These are phyloP conservation scores for Sapria himalayana DNA, from an alignment of 345 rosid species.

Conservation along the genomic window DNA sequence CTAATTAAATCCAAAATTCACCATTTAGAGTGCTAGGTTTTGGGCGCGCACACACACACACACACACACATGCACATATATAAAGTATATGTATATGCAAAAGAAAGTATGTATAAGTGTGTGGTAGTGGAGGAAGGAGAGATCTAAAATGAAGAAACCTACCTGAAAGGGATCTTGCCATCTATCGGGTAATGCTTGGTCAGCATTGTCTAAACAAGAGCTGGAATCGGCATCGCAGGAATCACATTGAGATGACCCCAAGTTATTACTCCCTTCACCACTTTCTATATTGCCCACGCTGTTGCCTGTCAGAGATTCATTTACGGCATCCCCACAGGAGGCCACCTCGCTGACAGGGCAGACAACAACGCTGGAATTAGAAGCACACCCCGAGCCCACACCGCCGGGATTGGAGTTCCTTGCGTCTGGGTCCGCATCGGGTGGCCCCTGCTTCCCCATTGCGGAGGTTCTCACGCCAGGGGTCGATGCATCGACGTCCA, in stretches of 20 bases:
- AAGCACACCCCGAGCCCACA: conserved; percentile 8
- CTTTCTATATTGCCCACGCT: conserved; percentile 22
- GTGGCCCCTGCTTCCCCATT: too few species aligned
- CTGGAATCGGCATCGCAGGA: conserved; percentile 26
- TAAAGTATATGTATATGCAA: too few species aligned
- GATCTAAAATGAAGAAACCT: too few species aligned
- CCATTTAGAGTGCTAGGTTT: too few species aligned
- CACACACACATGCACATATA: too few species aligned
- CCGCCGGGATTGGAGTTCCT: conserved; percentile 1
- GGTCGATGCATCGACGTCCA: conserved; percentile 4
- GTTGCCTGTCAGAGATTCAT: conserved; percentile 17
- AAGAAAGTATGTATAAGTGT: too few species aligned
- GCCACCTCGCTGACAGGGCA: conserved; percentile 13
- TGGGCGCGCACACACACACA: too few species aligned
- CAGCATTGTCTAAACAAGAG: conserved; percentile 13
- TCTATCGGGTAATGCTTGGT: conserved; percentile 10
- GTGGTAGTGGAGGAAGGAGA: too few species aligned
- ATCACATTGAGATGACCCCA: conserved; percentile 18
- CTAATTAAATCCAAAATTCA: too few species aligned
- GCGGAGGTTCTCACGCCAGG: background rate
- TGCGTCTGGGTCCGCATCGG: background rate
- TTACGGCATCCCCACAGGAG: conserved; percentile 20
- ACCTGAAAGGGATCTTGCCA: too few species aligned
- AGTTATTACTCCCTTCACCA: conserved; percentile 21
- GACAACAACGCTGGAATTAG: conserved; percentile 14